Evolutionary conservation across 2,329 filamentous ascomycete genomes (phyloP).

Genomic region (Aspergillus alliaceus): DNA sequence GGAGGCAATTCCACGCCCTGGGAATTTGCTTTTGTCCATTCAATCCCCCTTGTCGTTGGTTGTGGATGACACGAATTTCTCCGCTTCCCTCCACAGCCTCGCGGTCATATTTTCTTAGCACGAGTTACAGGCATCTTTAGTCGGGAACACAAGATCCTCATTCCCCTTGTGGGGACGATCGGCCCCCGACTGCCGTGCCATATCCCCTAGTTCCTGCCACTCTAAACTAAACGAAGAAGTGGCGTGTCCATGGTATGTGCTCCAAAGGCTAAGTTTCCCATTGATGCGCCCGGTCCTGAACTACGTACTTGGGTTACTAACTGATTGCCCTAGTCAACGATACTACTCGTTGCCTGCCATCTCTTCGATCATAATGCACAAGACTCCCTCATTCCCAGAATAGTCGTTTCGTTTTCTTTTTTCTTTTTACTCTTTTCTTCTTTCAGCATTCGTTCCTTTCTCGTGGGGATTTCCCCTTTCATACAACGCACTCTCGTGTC

Average conservation of each 20-base stretch:
- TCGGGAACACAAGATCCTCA: constrained; percentile 22
- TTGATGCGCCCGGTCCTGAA: constrained; percentile 12
- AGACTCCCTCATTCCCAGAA: constrained; percentile 15
- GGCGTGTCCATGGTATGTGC: constrained; percentile 16
- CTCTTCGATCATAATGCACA: constrained; percentile 2
- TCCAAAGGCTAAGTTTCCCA: constrained; percentile 2
- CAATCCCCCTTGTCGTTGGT: background rate
- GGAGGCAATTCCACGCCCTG: background rate
- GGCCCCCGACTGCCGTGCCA: constrained; percentile 24
- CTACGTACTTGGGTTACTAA: constrained; percentile 8
- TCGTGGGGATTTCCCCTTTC: constrained; percentile 1
- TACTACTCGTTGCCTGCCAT: constrained; percentile 10
- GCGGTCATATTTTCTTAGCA: constrained; percentile 8
- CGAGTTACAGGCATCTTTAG: constrained; percentile 16
- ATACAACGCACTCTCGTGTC: background rate
- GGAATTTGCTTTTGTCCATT: background rate
- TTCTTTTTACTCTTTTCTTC: constrained; percentile 9
- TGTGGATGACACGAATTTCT: constrained; percentile 10
- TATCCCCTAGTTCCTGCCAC: constrained; percentile 13
- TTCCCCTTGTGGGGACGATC: constrained; percentile 26
- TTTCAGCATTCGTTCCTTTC: constrained; percentile 5
- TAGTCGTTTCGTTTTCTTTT: constrained; percentile 14
- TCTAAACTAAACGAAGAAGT: constrained; percentile 17
- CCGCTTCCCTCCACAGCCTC: constrained; percentile 11
- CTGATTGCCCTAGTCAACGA: constrained; percentile 5